Base-by-base conservation (phyloP, 2,329 filamentous ascomycete genomes). In the Paraphaeosphaeria sporulosa region DNA sequence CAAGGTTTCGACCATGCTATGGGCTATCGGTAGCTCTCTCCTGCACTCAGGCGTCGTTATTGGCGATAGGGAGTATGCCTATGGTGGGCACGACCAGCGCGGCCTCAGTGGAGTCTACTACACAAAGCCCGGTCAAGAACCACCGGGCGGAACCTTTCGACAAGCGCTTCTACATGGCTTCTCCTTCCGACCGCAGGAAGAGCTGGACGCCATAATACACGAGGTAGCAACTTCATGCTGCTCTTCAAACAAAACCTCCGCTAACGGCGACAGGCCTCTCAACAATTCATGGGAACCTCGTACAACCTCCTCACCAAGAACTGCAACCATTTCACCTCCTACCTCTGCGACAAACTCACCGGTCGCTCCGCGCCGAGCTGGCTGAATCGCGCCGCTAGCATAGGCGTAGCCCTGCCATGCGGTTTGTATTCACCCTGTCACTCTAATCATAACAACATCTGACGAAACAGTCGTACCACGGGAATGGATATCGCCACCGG, bases 251-350 rank as follows among this genome's bases (percentile, higher is more conserved):
- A 30, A 12, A 8, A n/a, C 32, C n/a, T 27, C 42, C 48, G 44
- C 66, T 74, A 60, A 72, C 63, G 9, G 12, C 6, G 4, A 10
- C 58, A 80, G 74, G 89, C 89, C 13, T 92, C 89, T 1, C 85
- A 90, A 44, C 84, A 89, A 66, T 96, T 95, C 70, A 84, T 88
- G 58, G 92, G 92, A 25, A 88, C 88, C 0, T 85, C 86, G 15
- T 95, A 96, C 78, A 94, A 95, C 71, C 85, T 96, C 15, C 83
- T 96, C 47, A 93, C 89, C 21, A 88, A 88, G 68, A 96, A 96
- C 77, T 96, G 92, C 84, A 96, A 96, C 76, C 92, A 96, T 76
- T 96, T 96, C 75, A 94, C 92, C 2, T 88, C 87, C 21, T 87
- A 90, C 69, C 84, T 96, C 19, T 93, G 90, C 77, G 83, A 89